Conservation (phyloP, 371 early-diverging fungal species). For the Choanephora cucurbitarum region DNA sequence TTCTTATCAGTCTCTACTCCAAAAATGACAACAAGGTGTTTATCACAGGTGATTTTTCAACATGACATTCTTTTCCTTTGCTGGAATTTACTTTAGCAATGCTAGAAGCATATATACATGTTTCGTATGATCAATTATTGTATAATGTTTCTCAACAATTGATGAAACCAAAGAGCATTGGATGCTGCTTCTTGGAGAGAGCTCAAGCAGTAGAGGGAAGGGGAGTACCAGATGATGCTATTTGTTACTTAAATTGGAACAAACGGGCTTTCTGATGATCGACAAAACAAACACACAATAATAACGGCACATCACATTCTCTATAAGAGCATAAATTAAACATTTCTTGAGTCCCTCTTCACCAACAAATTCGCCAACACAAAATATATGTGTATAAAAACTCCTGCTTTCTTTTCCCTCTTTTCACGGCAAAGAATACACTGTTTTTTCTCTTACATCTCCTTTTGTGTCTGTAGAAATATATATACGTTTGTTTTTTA, state of each 20-base stretch:
- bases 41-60: neutral
- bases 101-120: neutral
- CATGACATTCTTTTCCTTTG: neutral
- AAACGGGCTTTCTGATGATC: neutral
- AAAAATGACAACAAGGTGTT: neutral
- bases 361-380: neutral
- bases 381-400: neutral
- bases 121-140: too few species aligned
- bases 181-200: neutral
- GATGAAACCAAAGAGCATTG: neutral
- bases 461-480: neutral
- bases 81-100: neutral
- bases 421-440: constrained; percentile 1
- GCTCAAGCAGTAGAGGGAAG: neutral
- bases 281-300: constrained; percentile 1
- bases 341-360: constrained; percentile 16
- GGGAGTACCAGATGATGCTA: neutral
- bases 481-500: constrained; percentile 6
- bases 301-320: constrained; percentile 17
- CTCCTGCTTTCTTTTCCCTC: constrained; percentile 8
- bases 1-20: neutral
- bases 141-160: too few species aligned
- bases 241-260: neutral
- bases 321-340: constrained; percentile 27
- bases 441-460: constrained; percentile 2